Conservation (phyloP, 106 monocot species). For the Dendrobium nobile region DNA sequence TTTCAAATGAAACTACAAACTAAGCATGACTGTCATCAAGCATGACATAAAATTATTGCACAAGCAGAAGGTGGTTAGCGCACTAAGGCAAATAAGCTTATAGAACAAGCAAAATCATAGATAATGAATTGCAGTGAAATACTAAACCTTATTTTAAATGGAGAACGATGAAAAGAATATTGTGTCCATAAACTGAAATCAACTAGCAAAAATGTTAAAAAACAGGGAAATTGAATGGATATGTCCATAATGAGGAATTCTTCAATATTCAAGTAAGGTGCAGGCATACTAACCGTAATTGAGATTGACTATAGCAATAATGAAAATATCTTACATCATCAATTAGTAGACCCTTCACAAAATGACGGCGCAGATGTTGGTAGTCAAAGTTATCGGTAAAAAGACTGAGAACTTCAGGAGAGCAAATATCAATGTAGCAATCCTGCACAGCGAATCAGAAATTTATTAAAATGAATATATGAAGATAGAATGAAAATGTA, state of each 20-base stretch:
- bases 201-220: background rate
- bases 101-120: background rate
- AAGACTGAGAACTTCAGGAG: conserved; percentile 89
- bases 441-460: conserved; percentile 48
- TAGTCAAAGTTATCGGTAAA: conserved; percentile 98
- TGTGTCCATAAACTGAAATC: background rate
- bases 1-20: background rate
- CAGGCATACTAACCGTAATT: background rate
- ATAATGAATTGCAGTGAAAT: background rate
- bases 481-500: background rate
- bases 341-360: conserved; percentile 90
- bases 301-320: background rate
- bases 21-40: background rate
- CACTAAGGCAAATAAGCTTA: background rate
- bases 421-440: conserved; percentile 98
- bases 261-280: background rate
- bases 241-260: background rate
- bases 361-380: conserved; percentile 97
- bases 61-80: background rate
- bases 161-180: background rate
- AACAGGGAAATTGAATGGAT: background rate
- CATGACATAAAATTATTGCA: background rate
- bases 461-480: background rate
- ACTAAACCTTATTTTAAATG: background rate
- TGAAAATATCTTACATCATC: conserved; percentile 72